Conservation (phyloP, 257 asterid genomes). For the Craterostigma plantagineum region DNA sequence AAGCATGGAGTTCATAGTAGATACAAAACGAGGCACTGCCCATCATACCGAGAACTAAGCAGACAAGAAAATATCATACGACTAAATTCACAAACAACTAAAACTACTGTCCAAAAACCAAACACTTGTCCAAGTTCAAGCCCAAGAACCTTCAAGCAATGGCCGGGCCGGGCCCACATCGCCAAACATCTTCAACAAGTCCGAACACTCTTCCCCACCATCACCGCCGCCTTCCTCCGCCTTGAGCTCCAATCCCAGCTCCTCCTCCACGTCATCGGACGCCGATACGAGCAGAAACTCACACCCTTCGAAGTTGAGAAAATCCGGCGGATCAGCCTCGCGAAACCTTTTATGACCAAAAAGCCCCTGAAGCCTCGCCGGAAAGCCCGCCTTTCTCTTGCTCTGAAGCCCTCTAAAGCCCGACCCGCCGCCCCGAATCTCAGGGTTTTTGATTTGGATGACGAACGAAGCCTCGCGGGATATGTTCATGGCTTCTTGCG, state of each 20-base stretch:
- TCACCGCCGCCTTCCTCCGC: constrained; percentile 11
- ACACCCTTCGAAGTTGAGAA: constrained; percentile 63
- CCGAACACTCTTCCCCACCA: constrained; percentile 34
- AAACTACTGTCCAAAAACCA: too few relatives aligned
- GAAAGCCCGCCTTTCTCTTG: constrained; percentile 41
- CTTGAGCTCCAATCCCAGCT: constrained; percentile 42
- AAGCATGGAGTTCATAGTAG: too few relatives aligned
- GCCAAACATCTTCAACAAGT: constrained; percentile 30
- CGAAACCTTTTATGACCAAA: constrained; percentile 21
- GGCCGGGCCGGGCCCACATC: constrained; percentile 27
- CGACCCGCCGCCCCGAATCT: constrained; percentile 4
- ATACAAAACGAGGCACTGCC: too few relatives aligned
- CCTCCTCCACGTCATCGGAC: constrained; percentile 45
- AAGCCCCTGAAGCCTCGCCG: constrained; percentile 41
- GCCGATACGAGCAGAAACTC: constrained; percentile 65
- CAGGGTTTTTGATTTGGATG: constrained; percentile 56
- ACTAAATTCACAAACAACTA: too few relatives aligned
- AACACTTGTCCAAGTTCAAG: not conserved
- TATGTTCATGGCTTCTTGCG: constrained; percentile 36
- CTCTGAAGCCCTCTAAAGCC: constrained; percentile 27
- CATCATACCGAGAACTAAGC: too few relatives aligned
- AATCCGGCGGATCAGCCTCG: constrained; percentile 60
- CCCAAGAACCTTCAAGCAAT: constrained; percentile 52
- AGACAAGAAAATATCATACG: too few relatives aligned
- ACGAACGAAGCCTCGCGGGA: constrained; percentile 48